phyloP scores from a whole-genome alignment of 2,329 filamentous ascomycete genomes.

The Elsinoe batatas region DNA sequence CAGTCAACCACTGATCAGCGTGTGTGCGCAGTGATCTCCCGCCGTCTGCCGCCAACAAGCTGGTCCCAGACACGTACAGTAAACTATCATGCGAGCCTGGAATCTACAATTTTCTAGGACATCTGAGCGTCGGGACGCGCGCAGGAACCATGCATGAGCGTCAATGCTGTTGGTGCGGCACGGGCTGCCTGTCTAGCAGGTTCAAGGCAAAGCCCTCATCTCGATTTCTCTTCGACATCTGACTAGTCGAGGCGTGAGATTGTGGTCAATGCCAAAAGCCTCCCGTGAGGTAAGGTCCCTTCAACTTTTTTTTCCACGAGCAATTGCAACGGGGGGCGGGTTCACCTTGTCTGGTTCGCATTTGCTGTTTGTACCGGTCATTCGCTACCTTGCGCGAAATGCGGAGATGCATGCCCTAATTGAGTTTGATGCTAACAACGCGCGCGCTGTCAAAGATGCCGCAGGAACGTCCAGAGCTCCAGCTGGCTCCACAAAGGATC shows the following conservation, averaged over 20 bases:
- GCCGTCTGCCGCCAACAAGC: constrained; percentile 6
- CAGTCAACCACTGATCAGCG: constrained; percentile 1
- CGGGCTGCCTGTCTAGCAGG: background rate
- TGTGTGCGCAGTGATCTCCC: constrained; percentile 7
- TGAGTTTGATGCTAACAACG: constrained; percentile 5
- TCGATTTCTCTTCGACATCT: background rate
- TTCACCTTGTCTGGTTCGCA: constrained; percentile 8
- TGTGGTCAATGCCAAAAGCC: background rate
- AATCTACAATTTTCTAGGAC: background rate
- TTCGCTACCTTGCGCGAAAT: constrained; percentile 5
- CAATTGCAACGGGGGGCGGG: background rate
- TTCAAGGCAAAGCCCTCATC: background rate
- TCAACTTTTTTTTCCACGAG: constrained; percentile 9
- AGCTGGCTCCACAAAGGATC: constrained; percentile 1
- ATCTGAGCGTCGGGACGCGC: background rate
- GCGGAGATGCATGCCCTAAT: constrained; percentile 7
- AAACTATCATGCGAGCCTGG: background rate
- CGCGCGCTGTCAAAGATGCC: constrained; percentile 5
- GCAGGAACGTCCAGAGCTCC: constrained; percentile 10
- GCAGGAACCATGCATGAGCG: background rate
- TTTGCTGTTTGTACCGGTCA: constrained; percentile 8
- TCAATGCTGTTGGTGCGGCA: constrained; percentile 5
- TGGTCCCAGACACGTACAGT: background rate
- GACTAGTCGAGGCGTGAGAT: background rate
- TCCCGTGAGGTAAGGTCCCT: constrained; percentile 1